Percentiles rank a stretch among this genome's conserved stretches.
These are phyloP conservation scores for Angophora floribunda DNA, from an alignment of 345 rosid species.

Conservation along the genomic window DNA sequence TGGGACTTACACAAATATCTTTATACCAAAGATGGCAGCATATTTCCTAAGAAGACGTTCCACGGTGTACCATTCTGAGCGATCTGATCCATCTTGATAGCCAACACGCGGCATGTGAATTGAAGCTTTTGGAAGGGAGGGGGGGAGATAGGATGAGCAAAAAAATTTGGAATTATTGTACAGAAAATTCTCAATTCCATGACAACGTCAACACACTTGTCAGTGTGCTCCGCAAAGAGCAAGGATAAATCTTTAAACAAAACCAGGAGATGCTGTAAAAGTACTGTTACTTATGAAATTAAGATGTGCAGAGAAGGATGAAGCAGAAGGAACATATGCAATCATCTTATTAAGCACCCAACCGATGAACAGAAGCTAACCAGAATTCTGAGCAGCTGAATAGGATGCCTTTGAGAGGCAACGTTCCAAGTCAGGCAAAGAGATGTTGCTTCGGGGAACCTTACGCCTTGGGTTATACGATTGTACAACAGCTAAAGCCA, in stretches of 20 bases:
- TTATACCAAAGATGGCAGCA: slow-evolving; percentile 51
- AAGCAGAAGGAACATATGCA: background rate
- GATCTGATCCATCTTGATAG: slow-evolving; percentile 62
- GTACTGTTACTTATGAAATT: background rate
- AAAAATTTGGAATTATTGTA: background rate
- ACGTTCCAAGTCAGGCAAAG: slow-evolving; percentile 61
- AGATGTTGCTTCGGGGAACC: slow-evolving; percentile 57
- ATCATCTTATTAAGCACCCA: background rate
- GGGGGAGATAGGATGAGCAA: background rate
- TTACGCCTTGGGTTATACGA: slow-evolving; percentile 64
- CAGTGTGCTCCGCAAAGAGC: background rate
- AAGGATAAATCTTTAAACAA: background rate
- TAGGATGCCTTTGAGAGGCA: slow-evolving; percentile 64
- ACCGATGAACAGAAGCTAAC: slow-evolving; percentile 7
- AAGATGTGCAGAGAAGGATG: background rate
- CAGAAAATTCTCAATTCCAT: background rate
- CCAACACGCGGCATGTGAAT: slow-evolving; percentile 92
- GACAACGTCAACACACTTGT: background rate
- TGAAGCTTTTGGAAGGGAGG: slow-evolving; percentile 31
- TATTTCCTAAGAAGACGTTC: slow-evolving; percentile 86
- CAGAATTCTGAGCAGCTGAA: slow-evolving; percentile 65
- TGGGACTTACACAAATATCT: slow-evolving; percentile 58
- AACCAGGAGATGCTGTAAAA: background rate
- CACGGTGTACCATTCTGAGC: slow-evolving; percentile 75
- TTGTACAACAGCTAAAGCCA: slow-evolving; percentile 75